Conservation (phyloP, 2,329 filamentous ascomycete species). For the Aspergillus aculeatus region DNA sequence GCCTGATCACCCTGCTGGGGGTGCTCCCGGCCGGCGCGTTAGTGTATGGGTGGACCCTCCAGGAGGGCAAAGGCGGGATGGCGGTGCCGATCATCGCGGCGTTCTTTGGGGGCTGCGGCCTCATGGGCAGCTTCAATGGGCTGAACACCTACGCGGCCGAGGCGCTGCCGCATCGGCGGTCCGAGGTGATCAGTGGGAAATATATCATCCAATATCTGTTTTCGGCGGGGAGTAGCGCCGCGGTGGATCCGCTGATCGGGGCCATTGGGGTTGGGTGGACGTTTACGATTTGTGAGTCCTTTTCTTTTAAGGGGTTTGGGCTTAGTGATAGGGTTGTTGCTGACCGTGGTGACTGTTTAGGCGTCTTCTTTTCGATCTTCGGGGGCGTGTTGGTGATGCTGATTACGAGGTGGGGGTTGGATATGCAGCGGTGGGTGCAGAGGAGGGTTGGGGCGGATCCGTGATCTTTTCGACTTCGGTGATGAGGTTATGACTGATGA, state of each 20-base stretch:
- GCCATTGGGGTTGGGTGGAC: slow-evolving; percentile 78
- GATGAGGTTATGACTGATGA: not conserved
- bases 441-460: slow-evolving; percentile 21
- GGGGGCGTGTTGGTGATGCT: slow-evolving; percentile 28
- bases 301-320: too few relatives aligned
- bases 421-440: slow-evolving; percentile 37
- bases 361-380: slow-evolving; percentile 29
- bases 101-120: slow-evolving; percentile 69
- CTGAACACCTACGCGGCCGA: slow-evolving; percentile 66
- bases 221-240: slow-evolving; percentile 66
- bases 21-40: slow-evolving; percentile 63
- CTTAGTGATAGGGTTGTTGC: not conserved
- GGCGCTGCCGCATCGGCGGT: slow-evolving; percentile 51
- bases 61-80: slow-evolving; percentile 55
- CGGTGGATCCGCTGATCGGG: slow-evolving; percentile 69
- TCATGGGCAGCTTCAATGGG: slow-evolving; percentile 71
- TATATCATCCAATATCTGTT: slow-evolving; percentile 77
- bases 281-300: slow-evolving; percentile 62
- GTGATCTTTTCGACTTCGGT: not conserved
- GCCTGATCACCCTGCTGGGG: slow-evolving; percentile 56
- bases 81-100: slow-evolving; percentile 65
- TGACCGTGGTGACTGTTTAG: slow-evolving; percentile 13
- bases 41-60: slow-evolving; percentile 66
- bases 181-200: slow-evolving; percentile 76
- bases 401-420: slow-evolving; percentile 32